Evolutionary conservation across 257 asterid species (phyloP).

Genomic region (Lantana camara): DNA sequence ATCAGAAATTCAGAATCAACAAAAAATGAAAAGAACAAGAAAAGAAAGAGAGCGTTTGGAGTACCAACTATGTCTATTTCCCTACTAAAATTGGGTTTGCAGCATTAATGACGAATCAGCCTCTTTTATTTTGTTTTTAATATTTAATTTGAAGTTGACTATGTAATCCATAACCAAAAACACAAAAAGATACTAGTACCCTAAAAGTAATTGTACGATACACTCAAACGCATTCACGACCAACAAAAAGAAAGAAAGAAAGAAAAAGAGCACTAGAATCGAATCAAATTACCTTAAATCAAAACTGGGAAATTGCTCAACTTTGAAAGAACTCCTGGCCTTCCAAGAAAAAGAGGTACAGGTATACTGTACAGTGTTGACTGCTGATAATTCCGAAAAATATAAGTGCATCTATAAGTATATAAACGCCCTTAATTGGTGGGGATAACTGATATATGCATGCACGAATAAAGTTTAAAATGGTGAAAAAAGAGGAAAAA

Average conservation of each 20-base stretch:
- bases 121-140: no score
- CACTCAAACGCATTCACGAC: no score
- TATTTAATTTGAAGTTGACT: no score
- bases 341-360: neutral
- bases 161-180: no score
- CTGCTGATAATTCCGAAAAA: slow-evolving; percentile 3
- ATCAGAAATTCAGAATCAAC: no score
- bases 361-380: neutral
- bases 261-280: neutral
- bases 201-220: no score
- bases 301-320: slow-evolving; percentile 7
- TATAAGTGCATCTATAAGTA: neutral
- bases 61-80: no score
- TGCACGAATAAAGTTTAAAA: slow-evolving; percentile 3
- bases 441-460: slow-evolving; percentile 6
- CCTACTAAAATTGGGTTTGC: no score
- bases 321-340: neutral
- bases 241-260: neutral
- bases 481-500: slow-evolving; percentile 21
- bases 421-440: neutral
- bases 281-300: neutral
- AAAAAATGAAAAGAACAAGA: no score
- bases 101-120: no score
- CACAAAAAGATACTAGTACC: no score
- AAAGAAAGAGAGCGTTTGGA: no score